phyloP scores from a whole-genome alignment of 306 rosid species.

The Malus sieversii region DNA sequence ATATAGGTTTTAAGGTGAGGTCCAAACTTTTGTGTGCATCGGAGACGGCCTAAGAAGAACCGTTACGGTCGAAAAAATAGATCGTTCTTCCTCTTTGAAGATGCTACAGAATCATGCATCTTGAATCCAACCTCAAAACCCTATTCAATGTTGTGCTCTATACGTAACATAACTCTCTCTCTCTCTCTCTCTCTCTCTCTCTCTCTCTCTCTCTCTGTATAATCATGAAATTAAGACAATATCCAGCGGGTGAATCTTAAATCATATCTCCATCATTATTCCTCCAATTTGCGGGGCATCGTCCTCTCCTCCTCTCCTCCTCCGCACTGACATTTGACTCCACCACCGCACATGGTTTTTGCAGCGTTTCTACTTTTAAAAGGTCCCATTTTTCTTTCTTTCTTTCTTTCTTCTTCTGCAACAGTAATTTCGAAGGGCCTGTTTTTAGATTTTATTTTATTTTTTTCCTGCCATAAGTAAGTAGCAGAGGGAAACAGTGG shows the following conservation, averaged over 20 bases:
- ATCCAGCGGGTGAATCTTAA: neutral
- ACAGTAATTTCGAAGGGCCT: neutral
- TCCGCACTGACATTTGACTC: neutral
- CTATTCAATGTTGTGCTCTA: no score
- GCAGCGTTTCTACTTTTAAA: neutral
- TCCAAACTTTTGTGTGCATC: no score
- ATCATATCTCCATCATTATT: neutral
- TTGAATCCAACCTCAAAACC: no score
- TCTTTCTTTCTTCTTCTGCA: neutral
- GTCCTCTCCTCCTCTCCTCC: no score
- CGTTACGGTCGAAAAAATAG: neutral
- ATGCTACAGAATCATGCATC: neutral
- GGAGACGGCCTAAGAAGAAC: no score
- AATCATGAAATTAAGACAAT: neutral
- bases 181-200: neutral
- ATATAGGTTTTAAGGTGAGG: no score
- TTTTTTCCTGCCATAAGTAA: no score
- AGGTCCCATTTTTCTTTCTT: neutral
- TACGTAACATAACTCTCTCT: neutral
- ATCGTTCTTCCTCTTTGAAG: neutral
- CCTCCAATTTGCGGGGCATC: no score
- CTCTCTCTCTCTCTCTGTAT: neutral
- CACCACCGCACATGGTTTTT: neutral
- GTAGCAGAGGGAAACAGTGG: slow-evolving; percentile 11
- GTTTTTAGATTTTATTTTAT: neutral